Evolutionary conservation across 768 basidiomycete genomes (phyloP).

Genomic region (Filobasidium wieringae): DNA sequence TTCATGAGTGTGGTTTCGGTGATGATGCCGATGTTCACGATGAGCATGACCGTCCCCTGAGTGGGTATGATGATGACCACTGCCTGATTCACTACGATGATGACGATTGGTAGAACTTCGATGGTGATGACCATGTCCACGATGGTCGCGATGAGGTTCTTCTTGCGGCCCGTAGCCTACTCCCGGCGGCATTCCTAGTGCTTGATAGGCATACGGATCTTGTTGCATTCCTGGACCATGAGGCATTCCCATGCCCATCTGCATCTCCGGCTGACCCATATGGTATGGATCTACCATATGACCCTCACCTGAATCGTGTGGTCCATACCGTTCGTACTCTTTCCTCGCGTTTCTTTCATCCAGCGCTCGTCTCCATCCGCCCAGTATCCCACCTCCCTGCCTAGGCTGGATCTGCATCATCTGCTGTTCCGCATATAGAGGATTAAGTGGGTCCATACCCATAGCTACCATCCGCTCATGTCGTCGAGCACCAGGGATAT

Average conservation of each 20-base stretch:
- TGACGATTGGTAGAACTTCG: neutral
- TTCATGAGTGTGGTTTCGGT: too few species aligned
- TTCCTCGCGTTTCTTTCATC: neutral
- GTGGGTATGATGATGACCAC: too few species aligned
- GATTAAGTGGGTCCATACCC: constrained; percentile 1
- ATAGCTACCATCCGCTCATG: neutral
- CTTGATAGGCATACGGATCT: neutral
- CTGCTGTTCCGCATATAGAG: neutral
- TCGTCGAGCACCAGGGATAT: neutral
- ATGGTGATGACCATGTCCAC: neutral
- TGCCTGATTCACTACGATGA: too few species aligned
- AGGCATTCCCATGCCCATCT: neutral
- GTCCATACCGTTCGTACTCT: neutral
- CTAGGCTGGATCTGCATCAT: neutral
- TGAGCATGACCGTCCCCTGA: too few species aligned
- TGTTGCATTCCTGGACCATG: neutral
- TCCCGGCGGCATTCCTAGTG: neutral
- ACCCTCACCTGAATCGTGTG: neutral
- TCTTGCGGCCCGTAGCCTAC: neutral
- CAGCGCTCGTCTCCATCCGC: too few species aligned
- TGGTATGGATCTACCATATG: neutral
- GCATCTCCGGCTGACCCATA: too few species aligned
- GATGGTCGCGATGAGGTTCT: neutral
- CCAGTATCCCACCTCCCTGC: too few species aligned
- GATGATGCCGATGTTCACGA: too few species aligned